Evolutionary conservation across 352 stramenopile genomes (phyloP).

Genomic region (Peronospora belbahrii): DNA sequence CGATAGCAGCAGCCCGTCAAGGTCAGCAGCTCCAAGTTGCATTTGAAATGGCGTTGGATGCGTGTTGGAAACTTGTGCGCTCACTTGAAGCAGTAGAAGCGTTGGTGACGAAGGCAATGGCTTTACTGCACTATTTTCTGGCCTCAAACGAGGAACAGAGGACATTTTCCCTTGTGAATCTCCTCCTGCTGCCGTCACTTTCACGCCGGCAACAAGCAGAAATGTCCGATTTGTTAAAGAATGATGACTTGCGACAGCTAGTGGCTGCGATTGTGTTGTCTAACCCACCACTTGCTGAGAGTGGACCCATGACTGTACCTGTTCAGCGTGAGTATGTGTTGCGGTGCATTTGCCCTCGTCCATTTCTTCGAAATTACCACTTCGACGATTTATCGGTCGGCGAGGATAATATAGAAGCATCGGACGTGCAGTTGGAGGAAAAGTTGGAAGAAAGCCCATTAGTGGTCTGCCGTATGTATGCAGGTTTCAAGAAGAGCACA

Average conservation of each 20-base stretch:
- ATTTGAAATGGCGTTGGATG: slow-evolving; percentile 75
- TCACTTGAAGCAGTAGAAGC: slow-evolving; percentile 45
- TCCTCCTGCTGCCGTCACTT: slow-evolving; percentile 20
- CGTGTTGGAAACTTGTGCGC: slow-evolving; percentile 53
- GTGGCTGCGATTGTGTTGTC: slow-evolving; percentile 38
- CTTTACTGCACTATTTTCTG: slow-evolving; percentile 42
- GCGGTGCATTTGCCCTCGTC: slow-evolving; percentile 58
- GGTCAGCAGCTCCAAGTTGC: slow-evolving; percentile 56
- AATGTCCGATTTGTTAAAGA: slow-evolving; percentile 36
- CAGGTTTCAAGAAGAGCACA: slow-evolving; percentile 62
- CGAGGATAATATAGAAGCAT: slow-evolving; percentile 16
- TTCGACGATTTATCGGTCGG: slow-evolving; percentile 6
- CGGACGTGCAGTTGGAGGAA: slow-evolving; percentile 9
- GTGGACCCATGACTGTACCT: slow-evolving; percentile 15
- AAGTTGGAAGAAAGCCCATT: slow-evolving; percentile 49
- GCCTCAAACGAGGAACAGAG: slow-evolving; percentile 2
- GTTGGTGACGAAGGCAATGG: slow-evolving; percentile 43
- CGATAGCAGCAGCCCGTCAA: slow-evolving; percentile 22
- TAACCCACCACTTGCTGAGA: slow-evolving; percentile 31
- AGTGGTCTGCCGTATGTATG: slow-evolving; percentile 77
- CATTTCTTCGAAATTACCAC: slow-evolving; percentile 53
- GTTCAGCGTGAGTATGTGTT: slow-evolving; percentile 71
- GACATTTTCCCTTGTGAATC: slow-evolving; percentile 33
- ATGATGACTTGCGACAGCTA: slow-evolving; percentile 25
- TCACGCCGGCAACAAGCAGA: slow-evolving; percentile 22